A percentile compares a stretch with the other conserved stretches of the same genome.
phyloP scores from a whole-genome alignment of 306 rosid genomes.

The Gynostemma pentaphyllum region DNA sequence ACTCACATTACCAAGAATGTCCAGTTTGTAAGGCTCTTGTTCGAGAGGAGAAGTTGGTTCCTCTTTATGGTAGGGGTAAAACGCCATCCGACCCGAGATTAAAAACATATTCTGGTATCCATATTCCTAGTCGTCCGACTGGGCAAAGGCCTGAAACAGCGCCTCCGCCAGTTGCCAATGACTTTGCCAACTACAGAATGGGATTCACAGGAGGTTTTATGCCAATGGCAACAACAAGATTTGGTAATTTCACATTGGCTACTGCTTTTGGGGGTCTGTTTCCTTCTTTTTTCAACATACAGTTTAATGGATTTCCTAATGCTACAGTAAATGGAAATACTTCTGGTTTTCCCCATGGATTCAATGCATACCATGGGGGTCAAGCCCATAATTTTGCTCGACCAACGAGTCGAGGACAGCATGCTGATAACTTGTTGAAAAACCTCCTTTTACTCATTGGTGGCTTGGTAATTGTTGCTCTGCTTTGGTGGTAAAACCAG shows the following conservation, averaged over 20 bases:
- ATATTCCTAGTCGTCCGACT: slow-evolving; percentile 62
- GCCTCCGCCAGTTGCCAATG: slow-evolving; percentile 39
- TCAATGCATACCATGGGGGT: slow-evolving; percentile 59
- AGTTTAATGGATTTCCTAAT: slow-evolving; percentile 70
- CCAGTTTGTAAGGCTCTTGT: slow-evolving; percentile 89
- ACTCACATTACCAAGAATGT: slow-evolving; percentile 84
- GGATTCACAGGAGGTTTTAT: slow-evolving; percentile 82
- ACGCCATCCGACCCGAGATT: slow-evolving; percentile 62
- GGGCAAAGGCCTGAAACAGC: slow-evolving; percentile 81
- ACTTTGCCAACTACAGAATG: slow-evolving; percentile 49
- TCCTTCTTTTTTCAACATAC: slow-evolving; percentile 68
- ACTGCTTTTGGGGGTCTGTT: slow-evolving; percentile 75
- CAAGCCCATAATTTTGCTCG: slow-evolving; percentile 40
- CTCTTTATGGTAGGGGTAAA: slow-evolving; percentile 91
- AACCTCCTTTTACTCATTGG: slow-evolving; percentile 67
- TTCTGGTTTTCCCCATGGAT: slow-evolving; percentile 60
- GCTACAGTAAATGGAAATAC: slow-evolving; percentile 86
- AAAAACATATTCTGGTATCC: slow-evolving; percentile 60
- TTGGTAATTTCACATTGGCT: slow-evolving; percentile 76
- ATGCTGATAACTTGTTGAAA: slow-evolving; percentile 70
- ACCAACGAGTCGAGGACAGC: slow-evolving; percentile 37
- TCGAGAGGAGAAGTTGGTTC: slow-evolving; percentile 69
- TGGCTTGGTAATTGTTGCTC: slow-evolving; percentile 49
- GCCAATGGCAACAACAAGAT: slow-evolving; percentile 65
- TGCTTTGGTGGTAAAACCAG: slow-evolving; percentile 43